Conservation (phyloP, 495 filamentous ascomycete species). For the Penicillium atrosanguineum region DNA sequence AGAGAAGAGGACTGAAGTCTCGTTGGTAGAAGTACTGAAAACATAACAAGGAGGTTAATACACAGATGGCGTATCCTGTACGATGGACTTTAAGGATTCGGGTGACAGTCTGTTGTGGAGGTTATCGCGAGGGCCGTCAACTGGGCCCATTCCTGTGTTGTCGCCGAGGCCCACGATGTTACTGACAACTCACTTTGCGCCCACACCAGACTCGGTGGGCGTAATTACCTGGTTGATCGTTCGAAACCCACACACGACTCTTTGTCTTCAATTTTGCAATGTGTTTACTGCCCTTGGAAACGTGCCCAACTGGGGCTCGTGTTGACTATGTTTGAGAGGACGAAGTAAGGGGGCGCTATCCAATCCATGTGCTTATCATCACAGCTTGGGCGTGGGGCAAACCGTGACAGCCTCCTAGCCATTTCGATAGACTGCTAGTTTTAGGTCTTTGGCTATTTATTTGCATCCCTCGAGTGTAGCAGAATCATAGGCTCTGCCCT, state of each 20-base stretch:
- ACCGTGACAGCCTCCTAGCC: background rate
- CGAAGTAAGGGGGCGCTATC: background rate
- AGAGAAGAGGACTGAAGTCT: slow-evolving; percentile 5
- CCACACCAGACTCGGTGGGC: no score
- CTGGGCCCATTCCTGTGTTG: no score
- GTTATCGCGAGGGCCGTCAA: no score
- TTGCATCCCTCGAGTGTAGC: background rate
- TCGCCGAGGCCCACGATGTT: no score
- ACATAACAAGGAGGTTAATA: no score
- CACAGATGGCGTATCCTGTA: no score
- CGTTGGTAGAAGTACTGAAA: no score
- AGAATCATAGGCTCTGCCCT: background rate
- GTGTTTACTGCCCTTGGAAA: background rate
- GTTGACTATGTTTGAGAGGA: background rate
- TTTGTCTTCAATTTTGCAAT: background rate
- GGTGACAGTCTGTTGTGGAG: no score
- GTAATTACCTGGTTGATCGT: background rate
- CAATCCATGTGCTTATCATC: background rate
- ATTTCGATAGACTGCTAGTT: background rate
- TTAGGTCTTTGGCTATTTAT: background rate
- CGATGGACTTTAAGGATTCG: no score
- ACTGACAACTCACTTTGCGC: no score
- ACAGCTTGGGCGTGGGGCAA: background rate
- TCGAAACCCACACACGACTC: background rate
- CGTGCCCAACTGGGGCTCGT: background rate